These are phyloP conservation scores for Xylariaceae sp. DNA, from an alignment of 2,329 filamentous ascomycete species.

Conservation along the genomic window DNA sequence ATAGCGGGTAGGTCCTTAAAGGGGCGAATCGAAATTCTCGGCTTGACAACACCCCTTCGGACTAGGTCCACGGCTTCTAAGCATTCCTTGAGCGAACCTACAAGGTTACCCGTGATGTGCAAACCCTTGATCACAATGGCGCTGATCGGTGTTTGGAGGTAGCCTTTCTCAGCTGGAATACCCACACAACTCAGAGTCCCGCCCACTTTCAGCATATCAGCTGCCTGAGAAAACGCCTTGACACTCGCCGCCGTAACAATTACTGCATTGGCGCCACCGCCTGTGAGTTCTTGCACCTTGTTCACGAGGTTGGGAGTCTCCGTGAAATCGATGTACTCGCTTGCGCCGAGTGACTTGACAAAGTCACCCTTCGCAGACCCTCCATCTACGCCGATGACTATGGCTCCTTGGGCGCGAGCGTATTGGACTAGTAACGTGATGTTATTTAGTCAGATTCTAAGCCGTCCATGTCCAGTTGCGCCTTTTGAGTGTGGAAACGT, in stretches of 20 bases:
- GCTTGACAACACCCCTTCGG: slow-evolving; percentile 49
- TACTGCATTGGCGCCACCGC: slow-evolving; percentile 49
- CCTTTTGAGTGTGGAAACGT: no score
- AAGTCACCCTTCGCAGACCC: slow-evolving; percentile 48
- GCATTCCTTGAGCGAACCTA: slow-evolving; percentile 53
- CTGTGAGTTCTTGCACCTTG: slow-evolving; percentile 46
- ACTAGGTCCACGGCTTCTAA: slow-evolving; percentile 54
- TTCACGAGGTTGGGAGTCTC: slow-evolving; percentile 42
- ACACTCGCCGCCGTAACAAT: slow-evolving; percentile 51
- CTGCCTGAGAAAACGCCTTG: slow-evolving; percentile 49
- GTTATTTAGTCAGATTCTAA: no score
- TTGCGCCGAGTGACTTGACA: slow-evolving; percentile 47
- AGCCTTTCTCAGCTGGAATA: slow-evolving; percentile 47
- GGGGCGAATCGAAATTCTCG: slow-evolving; percentile 48
- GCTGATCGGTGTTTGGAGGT: slow-evolving; percentile 49
- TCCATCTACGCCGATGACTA: slow-evolving; percentile 51
- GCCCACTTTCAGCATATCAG: slow-evolving; percentile 52
- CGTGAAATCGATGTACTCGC: slow-evolving; percentile 50
- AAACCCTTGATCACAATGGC: slow-evolving; percentile 54
- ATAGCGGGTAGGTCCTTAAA: slow-evolving; percentile 50
- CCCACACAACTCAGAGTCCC: slow-evolving; percentile 52
- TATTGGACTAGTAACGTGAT: no score
- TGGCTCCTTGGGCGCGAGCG: slow-evolving; percentile 48
- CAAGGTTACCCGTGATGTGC: slow-evolving; percentile 50
- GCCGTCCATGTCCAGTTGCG: no score